A percentile compares a stretch with the other conserved stretches of the same genome.
phyloP scores from a whole-genome alignment of 1,284 basidiomycete genomes.

The Malassezia sympodialis region DNA sequence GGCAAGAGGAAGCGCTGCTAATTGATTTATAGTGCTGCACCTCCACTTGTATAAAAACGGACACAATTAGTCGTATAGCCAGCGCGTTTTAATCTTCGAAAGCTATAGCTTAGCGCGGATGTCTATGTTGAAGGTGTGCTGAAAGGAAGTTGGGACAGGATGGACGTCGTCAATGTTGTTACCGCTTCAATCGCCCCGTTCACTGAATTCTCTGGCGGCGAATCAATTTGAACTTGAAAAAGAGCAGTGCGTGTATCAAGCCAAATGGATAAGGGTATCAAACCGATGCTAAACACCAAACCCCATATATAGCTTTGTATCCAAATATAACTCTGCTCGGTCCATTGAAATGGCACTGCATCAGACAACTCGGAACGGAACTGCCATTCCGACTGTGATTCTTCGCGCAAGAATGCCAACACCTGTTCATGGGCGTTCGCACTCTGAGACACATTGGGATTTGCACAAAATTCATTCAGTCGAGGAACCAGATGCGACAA shows the following conservation, averaged over 20 bases:
- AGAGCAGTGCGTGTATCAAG: conserved; percentile 21
- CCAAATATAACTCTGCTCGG: conserved; percentile 29
- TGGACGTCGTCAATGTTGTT: background rate
- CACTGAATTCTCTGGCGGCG: background rate
- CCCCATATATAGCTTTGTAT: conserved; percentile 41
- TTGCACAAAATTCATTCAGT: conserved; percentile 27
- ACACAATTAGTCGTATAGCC: background rate
- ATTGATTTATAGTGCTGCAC: conserved; percentile 7
- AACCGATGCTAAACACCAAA: conserved; percentile 26
- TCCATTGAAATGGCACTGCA: conserved; percentile 33
- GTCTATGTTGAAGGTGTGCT: background rate
- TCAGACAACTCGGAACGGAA: background rate
- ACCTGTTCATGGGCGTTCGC: conserved; percentile 29
- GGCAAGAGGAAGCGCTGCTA: background rate
- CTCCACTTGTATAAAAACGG: background rate
- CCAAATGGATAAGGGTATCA: conserved; percentile 25
- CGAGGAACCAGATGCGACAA: conserved; percentile 27
- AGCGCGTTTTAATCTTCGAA: background rate
- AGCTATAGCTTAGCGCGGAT: background rate
- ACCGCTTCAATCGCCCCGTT: background rate
- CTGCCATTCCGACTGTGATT: conserved; percentile 13
- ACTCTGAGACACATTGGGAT: conserved; percentile 11
- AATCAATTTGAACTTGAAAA: conserved; percentile 7
- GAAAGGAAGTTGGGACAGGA: background rate
- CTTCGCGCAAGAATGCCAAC: conserved; percentile 32